Percentiles rank a stretch among this genome's conserved stretches.
Conservation (phyloP, 371 early-diverging fungal genomes). For the Batkoa obscura region DNA sequence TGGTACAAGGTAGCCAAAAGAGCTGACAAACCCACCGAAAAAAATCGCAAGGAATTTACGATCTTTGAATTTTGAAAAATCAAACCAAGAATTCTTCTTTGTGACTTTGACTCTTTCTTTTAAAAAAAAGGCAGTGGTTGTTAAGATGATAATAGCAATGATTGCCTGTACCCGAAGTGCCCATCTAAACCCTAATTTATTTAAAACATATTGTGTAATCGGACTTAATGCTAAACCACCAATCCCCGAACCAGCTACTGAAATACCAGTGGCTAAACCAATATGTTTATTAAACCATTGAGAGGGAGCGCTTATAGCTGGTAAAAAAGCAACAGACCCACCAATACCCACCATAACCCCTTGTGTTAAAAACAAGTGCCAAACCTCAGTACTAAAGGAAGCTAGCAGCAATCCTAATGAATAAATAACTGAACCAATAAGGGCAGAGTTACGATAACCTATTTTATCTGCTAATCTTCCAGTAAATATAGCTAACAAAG, state of each 20-base stretch:
- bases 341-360: conserved; percentile 29
- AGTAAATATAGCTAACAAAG: conserved; percentile 18
- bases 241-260: conserved; percentile 53
- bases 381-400: conserved; percentile 9
- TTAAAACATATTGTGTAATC: conserved; percentile 32
- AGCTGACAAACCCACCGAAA: conserved; percentile 12
- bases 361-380: conserved; percentile 33
- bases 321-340: conserved; percentile 29
- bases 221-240: conserved; percentile 56
- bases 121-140: conserved; percentile 1
- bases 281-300: conserved; percentile 54
- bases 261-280: conserved; percentile 52
- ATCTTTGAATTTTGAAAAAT: conserved; percentile 15
- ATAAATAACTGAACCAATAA: conserved; percentile 15
- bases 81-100: neutral
- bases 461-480: conserved; percentile 18
- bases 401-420: conserved; percentile 19
- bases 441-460: conserved; percentile 18
- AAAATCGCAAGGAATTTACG: conserved; percentile 12
- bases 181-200: conserved; percentile 31
- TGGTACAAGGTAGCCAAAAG: conserved; percentile 15
- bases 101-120: neutral
- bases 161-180: conserved; percentile 39
- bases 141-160: conserved; percentile 18
- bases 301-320: conserved; percentile 32